These are phyloP conservation scores for Ustilaginoidea virens DNA, from an alignment of 2,329 filamentous ascomycete species.

Conservation along the genomic window DNA sequence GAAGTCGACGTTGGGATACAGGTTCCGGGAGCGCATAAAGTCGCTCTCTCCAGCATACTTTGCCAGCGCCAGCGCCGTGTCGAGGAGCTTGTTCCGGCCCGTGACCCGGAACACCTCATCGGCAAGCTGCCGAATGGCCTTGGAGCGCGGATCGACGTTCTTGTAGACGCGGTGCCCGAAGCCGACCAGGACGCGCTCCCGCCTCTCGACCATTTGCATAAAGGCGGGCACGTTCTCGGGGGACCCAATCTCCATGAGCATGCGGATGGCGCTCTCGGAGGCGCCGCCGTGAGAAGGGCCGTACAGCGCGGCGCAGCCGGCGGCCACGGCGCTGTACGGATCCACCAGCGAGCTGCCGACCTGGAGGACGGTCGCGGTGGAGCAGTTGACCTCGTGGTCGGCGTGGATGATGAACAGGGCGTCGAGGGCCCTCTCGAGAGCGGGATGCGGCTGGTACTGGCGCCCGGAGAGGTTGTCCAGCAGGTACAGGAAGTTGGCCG, in stretches of 20 bases:
- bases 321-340: slow-evolving; percentile 36
- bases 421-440: slow-evolving; percentile 34
- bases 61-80: slow-evolving; percentile 29
- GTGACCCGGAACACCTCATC: slow-evolving; percentile 34
- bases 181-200: slow-evolving; percentile 36
- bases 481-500: slow-evolving; percentile 39
- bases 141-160: slow-evolving; percentile 36
- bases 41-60: slow-evolving; percentile 28
- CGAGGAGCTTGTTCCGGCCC: slow-evolving; percentile 33
- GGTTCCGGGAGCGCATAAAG: slow-evolving; percentile 31
- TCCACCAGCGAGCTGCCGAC: slow-evolving; percentile 41
- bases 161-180: slow-evolving; percentile 41
- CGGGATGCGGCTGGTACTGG: slow-evolving; percentile 32
- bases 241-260: slow-evolving; percentile 34
- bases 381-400: slow-evolving; percentile 44
- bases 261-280: slow-evolving; percentile 39
- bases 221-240: slow-evolving; percentile 33
- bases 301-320: slow-evolving; percentile 36
- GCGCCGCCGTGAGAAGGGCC: slow-evolving; percentile 45
- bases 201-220: slow-evolving; percentile 32
- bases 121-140: slow-evolving; percentile 30
- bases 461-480: slow-evolving; percentile 32
- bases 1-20: slow-evolving; percentile 37
- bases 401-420: slow-evolving; percentile 39
- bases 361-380: slow-evolving; percentile 38